Evolutionary conservation across 495 filamentous ascomycete species (phyloP).

Genomic region (Aspergillus panamensis): DNA sequence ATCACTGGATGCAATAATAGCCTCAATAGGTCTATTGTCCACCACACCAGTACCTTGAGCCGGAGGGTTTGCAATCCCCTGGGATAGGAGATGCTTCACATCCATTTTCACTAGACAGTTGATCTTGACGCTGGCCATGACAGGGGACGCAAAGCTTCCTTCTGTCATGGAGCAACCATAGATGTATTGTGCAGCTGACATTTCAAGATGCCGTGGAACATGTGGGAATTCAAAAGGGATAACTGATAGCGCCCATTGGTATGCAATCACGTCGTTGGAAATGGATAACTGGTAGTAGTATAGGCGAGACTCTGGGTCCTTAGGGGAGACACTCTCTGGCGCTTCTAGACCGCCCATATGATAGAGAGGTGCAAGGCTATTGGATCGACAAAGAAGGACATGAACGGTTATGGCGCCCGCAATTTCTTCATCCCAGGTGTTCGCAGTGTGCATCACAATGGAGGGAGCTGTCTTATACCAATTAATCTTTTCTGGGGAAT

Average conservation of each 20-base stretch:
- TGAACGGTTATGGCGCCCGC: constrained; percentile 39
- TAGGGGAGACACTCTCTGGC: constrained; percentile 41
- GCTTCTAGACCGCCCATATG: constrained; percentile 53
- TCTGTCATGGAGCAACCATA: constrained; percentile 54
- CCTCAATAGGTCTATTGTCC: constrained; percentile 45
- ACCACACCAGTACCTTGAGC: constrained; percentile 49
- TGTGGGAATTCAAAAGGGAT: constrained; percentile 64
- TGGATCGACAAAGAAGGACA: constrained; percentile 60
- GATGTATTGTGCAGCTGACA: constrained; percentile 51
- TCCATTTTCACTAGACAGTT: constrained; percentile 59
- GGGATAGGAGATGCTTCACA: constrained; percentile 45
- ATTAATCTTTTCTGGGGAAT: constrained; percentile 46
- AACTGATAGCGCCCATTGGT: constrained; percentile 59
- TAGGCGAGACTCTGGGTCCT: constrained; percentile 56
- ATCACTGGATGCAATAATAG: constrained; percentile 42
- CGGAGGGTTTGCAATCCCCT: constrained; percentile 40
- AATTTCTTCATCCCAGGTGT: constrained; percentile 53
- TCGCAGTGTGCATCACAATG: constrained; percentile 66
- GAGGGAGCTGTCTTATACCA: constrained; percentile 65
- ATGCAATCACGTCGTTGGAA: constrained; percentile 47
- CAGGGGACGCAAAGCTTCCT: constrained; percentile 45
- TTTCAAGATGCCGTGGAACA: constrained; percentile 46
- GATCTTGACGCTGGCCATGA: constrained; percentile 57
- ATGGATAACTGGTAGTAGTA: constrained; percentile 58
- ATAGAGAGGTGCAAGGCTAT: constrained; percentile 56